A percentile compares a stretch with the other conserved stretches of the same genome.
Conservation (phyloP, 1,284 basidiomycete species). For the Inonotus obliquus region DNA sequence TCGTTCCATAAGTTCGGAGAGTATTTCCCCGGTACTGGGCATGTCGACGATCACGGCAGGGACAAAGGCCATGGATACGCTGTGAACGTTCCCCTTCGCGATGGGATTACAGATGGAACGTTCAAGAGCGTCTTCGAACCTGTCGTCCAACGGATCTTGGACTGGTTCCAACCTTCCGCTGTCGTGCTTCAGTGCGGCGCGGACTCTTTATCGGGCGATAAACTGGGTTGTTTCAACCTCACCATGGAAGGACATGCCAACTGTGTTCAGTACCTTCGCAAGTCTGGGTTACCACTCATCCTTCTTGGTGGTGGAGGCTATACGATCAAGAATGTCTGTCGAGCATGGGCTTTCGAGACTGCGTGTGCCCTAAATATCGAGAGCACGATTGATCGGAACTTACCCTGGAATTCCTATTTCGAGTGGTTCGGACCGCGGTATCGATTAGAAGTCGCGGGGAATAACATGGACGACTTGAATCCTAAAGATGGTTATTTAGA, state of each 20-base stretch:
- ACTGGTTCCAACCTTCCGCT: constrained; percentile 86
- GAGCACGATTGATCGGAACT: constrained; percentile 68
- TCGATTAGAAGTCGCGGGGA: constrained; percentile 85
- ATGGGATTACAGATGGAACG: constrained; percentile 86
- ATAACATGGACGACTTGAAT: constrained; percentile 95
- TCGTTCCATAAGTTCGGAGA: constrained; percentile 97
- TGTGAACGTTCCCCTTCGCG: constrained; percentile 91
- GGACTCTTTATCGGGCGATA: constrained; percentile 93
- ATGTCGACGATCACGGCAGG: constrained; percentile 81
- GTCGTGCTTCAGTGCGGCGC: constrained; percentile 96
- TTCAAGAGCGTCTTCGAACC: constrained; percentile 87
- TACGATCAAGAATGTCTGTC: constrained; percentile 92
- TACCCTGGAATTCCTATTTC: constrained; percentile 96
- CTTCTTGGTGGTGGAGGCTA: constrained; percentile 96
- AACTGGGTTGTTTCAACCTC: constrained; percentile 94
- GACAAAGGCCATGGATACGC: constrained; percentile 88
- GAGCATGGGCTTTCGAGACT: constrained; percentile 97
- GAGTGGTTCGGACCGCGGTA: constrained; percentile 98
- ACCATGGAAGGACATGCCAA: constrained; percentile 93
- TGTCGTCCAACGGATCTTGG: constrained; percentile 82
- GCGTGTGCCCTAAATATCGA: constrained; percentile 88
- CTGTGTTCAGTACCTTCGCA: constrained; percentile 85
- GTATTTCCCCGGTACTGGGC: constrained; percentile 95
- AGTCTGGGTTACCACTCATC: constrained; percentile 85
- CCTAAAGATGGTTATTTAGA: constrained; percentile 78